Evolutionary conservation across 441 rosid species (phyloP).

Genomic region (Gossypium gossypioides): DNA sequence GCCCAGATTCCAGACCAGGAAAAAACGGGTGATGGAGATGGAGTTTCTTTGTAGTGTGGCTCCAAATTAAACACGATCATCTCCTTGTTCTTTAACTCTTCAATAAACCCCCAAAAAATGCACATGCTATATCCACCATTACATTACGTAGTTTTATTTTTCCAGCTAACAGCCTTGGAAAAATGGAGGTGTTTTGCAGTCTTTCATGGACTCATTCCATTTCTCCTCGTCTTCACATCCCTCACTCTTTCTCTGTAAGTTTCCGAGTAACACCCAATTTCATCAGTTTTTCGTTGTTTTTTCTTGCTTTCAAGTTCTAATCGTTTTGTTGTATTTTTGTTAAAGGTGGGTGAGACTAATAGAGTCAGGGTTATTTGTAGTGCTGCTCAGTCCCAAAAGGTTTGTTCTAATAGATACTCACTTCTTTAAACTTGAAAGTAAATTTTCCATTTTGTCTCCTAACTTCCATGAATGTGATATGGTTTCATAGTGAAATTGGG

Average conservation of each 20-base stretch:
- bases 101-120: no score
- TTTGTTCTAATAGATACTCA: slow-evolving; percentile 13
- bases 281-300: not conserved
- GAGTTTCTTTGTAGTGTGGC: no score
- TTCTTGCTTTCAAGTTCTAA: not conserved
- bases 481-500: not conserved
- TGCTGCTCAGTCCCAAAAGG: slow-evolving; percentile 50
- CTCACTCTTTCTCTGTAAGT: slow-evolving; percentile 34
- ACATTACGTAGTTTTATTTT: not conserved
- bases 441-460: not conserved
- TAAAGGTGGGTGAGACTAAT: slow-evolving; percentile 28
- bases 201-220: slow-evolving; percentile 48
- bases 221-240: slow-evolving; percentile 36
- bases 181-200: slow-evolving; percentile 41
- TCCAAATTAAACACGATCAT: no score
- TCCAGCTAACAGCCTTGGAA: not conserved
- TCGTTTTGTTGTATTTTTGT: slow-evolving; percentile 1
- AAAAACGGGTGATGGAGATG: no score
- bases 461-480: not conserved
- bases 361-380: slow-evolving; percentile 36
- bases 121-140: not conserved
- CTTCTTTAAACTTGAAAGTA: not conserved
- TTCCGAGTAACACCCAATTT: not conserved
- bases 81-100: no score
- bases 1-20: no score